These are phyloP conservation scores for Globisporangium alternatum DNA, from an alignment of 352 stramenopile genomes.

Conservation along the genomic window DNA sequence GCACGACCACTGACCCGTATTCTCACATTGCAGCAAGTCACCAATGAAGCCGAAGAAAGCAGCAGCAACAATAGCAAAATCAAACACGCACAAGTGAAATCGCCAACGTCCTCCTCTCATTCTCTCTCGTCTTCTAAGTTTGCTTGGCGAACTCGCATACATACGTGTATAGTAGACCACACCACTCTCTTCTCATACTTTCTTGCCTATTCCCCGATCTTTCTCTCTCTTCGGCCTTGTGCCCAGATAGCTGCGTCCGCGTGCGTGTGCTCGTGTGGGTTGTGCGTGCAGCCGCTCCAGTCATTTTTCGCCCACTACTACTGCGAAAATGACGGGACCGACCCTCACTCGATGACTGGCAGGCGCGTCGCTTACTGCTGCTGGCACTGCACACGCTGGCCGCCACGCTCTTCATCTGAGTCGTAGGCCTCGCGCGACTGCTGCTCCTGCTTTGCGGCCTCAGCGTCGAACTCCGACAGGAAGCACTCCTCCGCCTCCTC, in stretches of 20 bases:
- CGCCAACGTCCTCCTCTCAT: slow-evolving; percentile 16
- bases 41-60: not conserved
- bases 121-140: slow-evolving; percentile 7
- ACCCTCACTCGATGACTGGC: not conserved
- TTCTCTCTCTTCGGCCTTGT: not conserved
- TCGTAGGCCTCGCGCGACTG: slow-evolving; percentile 80
- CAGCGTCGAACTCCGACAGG: slow-evolving; percentile 92
- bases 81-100: not conserved
- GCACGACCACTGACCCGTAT: no score
- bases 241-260: not conserved
- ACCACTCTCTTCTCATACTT: slow-evolving; percentile 9
- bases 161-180: slow-evolving; percentile 16
- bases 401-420: slow-evolving; percentile 92
- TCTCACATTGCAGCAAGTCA: no score
- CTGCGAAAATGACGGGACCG: not conserved
- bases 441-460: slow-evolving; percentile 82
- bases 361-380: slow-evolving; percentile 65
- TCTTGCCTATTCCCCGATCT: not conserved
- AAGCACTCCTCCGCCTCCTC: slow-evolving; percentile 77
- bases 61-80: slow-evolving; percentile 1
- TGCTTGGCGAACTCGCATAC: slow-evolving; percentile 15
- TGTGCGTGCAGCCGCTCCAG: not conserved
- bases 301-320: not conserved
- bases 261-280: not conserved
- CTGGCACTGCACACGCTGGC: slow-evolving; percentile 87